Conservation (phyloP, 1,284 basidiomycete genomes). For the Trichosporon faecale region DNA sequence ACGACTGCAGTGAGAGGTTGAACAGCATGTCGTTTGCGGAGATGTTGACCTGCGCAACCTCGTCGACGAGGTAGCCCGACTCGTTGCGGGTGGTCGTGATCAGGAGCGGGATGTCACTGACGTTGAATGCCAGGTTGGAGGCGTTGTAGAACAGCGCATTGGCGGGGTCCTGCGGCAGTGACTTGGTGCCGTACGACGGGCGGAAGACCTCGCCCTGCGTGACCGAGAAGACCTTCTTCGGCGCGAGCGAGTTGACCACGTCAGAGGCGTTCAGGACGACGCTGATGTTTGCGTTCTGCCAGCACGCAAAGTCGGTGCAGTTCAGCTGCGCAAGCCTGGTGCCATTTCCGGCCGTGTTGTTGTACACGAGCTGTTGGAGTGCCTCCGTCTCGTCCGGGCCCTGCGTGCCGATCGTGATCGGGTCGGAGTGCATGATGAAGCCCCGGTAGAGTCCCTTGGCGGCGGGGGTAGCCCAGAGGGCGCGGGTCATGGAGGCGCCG, state of each 20-base stretch:
- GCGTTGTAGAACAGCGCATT: conserved; percentile 63
- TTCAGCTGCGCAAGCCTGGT: conserved; percentile 39
- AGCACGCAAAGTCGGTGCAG: conserved; percentile 54
- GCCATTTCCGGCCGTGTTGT: conserved; percentile 32
- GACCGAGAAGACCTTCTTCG: conserved; percentile 28
- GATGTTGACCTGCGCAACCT: conserved; percentile 20
- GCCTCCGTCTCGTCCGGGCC: conserved; percentile 58
- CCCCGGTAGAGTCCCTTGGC: conserved; percentile 66
- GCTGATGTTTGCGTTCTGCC: conserved; percentile 57
- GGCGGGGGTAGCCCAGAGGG: conserved; percentile 65
- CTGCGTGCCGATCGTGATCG: conserved; percentile 58
- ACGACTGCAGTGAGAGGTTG: neutral
- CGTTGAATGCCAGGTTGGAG: conserved; percentile 60
- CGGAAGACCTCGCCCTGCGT: conserved; percentile 39
- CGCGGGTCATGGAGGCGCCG: conserved; percentile 75
- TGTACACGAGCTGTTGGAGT: conserved; percentile 60
- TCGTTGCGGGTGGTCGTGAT: conserved; percentile 68
- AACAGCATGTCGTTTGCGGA: conserved; percentile 56
- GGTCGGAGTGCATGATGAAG: conserved; percentile 77
- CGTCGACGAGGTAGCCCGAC: conserved; percentile 63
- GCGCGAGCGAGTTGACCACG: conserved; percentile 53
- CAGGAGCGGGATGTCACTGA: conserved; percentile 62
- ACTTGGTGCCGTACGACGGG: conserved; percentile 33
- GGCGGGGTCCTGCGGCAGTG: conserved; percentile 55
- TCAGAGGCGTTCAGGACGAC: conserved; percentile 59